Evolutionary conservation across 768 basidiomycete species (phyloP), one percentile per base, ranked within the genome.

Genomic region (Coprinopsis cinerea): DNA sequence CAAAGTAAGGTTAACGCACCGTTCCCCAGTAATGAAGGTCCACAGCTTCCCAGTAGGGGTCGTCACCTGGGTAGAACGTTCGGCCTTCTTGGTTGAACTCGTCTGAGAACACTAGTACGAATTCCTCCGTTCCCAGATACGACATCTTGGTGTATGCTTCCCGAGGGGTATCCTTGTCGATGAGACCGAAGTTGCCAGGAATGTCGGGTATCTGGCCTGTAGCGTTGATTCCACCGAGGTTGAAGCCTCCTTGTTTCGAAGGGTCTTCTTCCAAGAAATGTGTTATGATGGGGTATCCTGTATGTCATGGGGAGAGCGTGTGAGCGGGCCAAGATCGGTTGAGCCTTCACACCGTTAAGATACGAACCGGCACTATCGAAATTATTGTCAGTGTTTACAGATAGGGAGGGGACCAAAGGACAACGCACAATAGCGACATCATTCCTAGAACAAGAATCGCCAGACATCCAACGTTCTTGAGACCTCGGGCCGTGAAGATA

Each of bases 21-120:
- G 74, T 75, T 41, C 76, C 75, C 82, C 83, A 83, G 60, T 88
- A 89, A 62, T 87, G 83, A 13, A 83, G 46, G 60, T 75, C 82
- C 5, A 75, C 71, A 6, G 76, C 80, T 49, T 74, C 72, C 73
- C 74, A 83, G 59, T 77, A 82, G 2, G 82, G 81, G 61, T 82
- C 82, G 48, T 82, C 80, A 1, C 80, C 87, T 3, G 81, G 74
- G 61, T 79, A 82, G 61, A 87, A 87, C 6, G 79, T 71, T 7
- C 85, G 69, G 0, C 86, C 88, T 1, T 85, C 85, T 20, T 61
- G 63, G 49, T 91, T 78, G 62, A 92, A 92, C 68, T 91, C 89
- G 61, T 92, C 89, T 1, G 79, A 82, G 64, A 88, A 92, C n/a
- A 88, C 79, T 49, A 86, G 68, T 59, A 62, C 60, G 69, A 70